Conservation (phyloP, 495 filamentous ascomycete genomes). For the Lepidopterella palustris region DNA sequence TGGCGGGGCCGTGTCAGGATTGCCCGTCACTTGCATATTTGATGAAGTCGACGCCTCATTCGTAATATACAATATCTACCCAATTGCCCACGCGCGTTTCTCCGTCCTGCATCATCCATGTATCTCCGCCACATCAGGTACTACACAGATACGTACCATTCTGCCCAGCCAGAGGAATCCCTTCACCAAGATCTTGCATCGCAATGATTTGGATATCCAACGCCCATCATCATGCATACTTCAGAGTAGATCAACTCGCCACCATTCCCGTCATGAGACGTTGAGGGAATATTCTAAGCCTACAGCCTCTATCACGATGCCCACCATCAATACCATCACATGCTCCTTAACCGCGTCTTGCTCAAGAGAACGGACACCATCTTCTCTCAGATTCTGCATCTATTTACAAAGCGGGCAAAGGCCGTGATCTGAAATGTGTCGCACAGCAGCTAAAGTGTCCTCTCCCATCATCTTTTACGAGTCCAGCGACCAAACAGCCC, state of each 20-base stretch:
- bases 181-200: too few species aligned
- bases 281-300: too few species aligned
- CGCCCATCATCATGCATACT: neutral
- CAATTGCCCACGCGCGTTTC: neutral
- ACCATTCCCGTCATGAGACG: too few species aligned
- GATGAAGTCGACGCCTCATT: neutral
- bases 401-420: neutral
- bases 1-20: neutral
- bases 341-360: neutral
- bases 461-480: conserved; percentile 3
- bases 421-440: conserved; percentile 6
- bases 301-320: neutral
- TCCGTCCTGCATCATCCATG: neutral
- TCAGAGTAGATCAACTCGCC: neutral
- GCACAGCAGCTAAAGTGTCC: conserved; percentile 7
- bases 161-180: too few species aligned
- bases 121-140: too few species aligned
- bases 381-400: neutral
- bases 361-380: neutral
- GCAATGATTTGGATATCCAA: neutral
- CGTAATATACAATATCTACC: neutral
- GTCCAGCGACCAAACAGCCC: neutral
- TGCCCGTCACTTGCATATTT: neutral
- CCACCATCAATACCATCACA: conserved; percentile 1
- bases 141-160: too few species aligned